Evolutionary conservation across 805 yeast genomes (phyloP).

Genomic region (Lipomyces orientalis): DNA sequence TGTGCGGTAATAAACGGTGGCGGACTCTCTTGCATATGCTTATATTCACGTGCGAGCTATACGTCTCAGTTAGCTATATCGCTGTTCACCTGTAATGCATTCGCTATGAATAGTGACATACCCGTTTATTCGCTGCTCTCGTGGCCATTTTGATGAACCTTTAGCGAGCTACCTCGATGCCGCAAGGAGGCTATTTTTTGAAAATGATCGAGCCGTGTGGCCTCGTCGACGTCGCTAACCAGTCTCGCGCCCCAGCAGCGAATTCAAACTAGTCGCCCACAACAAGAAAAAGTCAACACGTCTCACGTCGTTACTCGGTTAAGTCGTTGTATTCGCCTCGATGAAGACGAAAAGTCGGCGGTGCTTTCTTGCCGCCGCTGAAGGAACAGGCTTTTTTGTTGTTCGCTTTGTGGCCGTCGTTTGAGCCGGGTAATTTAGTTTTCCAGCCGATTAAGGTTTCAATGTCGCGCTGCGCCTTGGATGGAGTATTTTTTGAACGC

Average conservation of each 20-base stretch:
- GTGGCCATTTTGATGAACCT: conserved; percentile 42
- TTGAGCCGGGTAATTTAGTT: background rate
- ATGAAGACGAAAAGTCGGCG: background rate
- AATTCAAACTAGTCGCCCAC: background rate
- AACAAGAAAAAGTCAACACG: background rate
- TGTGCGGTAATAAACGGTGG: conserved; percentile 84
- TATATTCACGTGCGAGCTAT: conserved; percentile 77
- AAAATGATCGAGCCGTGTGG: background rate
- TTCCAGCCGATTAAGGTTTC: background rate
- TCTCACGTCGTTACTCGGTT: background rate
- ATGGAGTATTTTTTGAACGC: too few relatives aligned
- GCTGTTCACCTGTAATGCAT: background rate
- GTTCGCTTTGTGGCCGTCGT: background rate
- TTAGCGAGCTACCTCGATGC: background rate
- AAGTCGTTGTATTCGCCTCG: background rate
- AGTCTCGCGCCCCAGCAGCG: background rate
- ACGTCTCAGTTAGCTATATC: conserved; percentile 38
- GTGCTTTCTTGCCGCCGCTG: too few relatives aligned
- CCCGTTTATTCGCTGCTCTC: conserved; percentile 45
- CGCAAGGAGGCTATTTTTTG: background rate
- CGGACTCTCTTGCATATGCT: conserved; percentile 74
- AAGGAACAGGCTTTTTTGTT: background rate
- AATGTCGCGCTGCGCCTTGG: background rate
- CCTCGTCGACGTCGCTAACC: background rate
- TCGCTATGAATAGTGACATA: conserved; percentile 25